phyloP scores from a whole-genome alignment of 1,284 basidiomycete genomes.

The Leccinum fallax region DNA sequence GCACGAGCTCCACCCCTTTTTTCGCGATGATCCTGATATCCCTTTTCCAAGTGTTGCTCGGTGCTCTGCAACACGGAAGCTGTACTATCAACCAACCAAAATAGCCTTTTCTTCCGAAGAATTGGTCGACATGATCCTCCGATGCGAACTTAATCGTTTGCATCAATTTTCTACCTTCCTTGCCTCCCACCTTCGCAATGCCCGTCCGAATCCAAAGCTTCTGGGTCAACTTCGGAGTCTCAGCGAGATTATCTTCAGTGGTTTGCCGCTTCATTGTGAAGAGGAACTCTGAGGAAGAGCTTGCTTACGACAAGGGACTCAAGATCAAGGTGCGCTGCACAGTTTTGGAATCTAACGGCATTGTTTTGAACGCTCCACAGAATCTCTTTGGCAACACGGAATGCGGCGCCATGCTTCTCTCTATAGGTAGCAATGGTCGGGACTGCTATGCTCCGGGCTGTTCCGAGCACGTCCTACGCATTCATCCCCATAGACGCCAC shows the following conservation, averaged over 20 bases:
- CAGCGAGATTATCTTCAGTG: constrained; percentile 63
- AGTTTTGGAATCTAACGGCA: constrained; percentile 1
- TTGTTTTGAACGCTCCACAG: constrained; percentile 33
- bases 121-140: constrained; percentile 66
- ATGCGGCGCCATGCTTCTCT: constrained; percentile 64
- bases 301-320: constrained; percentile 58
- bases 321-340: constrained; percentile 51
- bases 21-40: constrained; percentile 27
- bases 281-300: constrained; percentile 52
- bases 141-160: constrained; percentile 67
- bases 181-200: constrained; percentile 57
- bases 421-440: constrained; percentile 47
- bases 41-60: constrained; percentile 55
- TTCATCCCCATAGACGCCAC: constrained; percentile 55
- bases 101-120: constrained; percentile 68
- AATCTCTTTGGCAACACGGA: constrained; percentile 77
- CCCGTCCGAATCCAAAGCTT: constrained; percentile 62
- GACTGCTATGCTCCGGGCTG: constrained; percentile 50
- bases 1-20: constrained; percentile 32
- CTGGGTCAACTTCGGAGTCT: constrained; percentile 55
- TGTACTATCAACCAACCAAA: constrained; percentile 70
- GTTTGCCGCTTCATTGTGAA: constrained; percentile 59
- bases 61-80: constrained; percentile 66
- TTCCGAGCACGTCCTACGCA: constrained; percentile 58
- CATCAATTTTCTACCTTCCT: constrained; percentile 73